A percentile compares a stretch with the other conserved stretches of the same genome.
These are phyloP conservation scores for Neofusicoccum umdonicola DNA, from an alignment of 2,329 filamentous ascomycete genomes.

Conservation along the genomic window DNA sequence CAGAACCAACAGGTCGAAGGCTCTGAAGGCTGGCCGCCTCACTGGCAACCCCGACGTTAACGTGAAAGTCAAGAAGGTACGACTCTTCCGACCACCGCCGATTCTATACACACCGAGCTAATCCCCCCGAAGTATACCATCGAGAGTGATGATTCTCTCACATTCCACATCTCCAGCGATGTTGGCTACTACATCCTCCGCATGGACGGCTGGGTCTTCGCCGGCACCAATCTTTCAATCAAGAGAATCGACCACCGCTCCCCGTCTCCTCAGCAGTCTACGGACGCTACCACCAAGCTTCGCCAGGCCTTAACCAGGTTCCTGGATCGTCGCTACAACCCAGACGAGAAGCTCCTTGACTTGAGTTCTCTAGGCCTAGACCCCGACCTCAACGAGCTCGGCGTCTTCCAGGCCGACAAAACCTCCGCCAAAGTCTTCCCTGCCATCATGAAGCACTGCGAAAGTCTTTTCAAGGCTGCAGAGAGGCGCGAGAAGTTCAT, in stretches of 20 bases:
- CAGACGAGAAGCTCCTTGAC: slow-evolving; percentile 71
- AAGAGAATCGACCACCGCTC: slow-evolving; percentile 23
- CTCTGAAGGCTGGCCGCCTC: slow-evolving; percentile 20
- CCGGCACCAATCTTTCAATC: slow-evolving; percentile 38
- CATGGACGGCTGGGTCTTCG: slow-evolving; percentile 42
- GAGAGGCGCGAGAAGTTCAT: slow-evolving; percentile 75
- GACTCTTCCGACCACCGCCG: background rate
- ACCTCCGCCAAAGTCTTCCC: slow-evolving; percentile 86
- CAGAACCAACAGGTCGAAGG: slow-evolving; percentile 26
- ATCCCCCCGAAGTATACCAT: slow-evolving; percentile 26
- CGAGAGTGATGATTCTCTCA: slow-evolving; percentile 34
- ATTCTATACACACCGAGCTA: background rate
- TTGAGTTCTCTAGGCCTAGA: slow-evolving; percentile 77
- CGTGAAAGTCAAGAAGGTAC: background rate
- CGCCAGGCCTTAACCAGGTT: slow-evolving; percentile 62
- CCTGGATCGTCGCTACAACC: slow-evolving; percentile 71
- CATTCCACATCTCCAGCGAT: slow-evolving; percentile 36
- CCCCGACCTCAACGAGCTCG: slow-evolving; percentile 66
- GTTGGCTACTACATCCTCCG: slow-evolving; percentile 36
- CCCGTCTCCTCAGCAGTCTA: background rate
- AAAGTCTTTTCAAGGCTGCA: slow-evolving; percentile 70
- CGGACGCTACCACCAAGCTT: background rate
- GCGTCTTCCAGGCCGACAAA: slow-evolving; percentile 66
- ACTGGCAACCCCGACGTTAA: slow-evolving; percentile 33
- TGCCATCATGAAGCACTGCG: slow-evolving; percentile 83